phyloP scores from a whole-genome alignment of 371 early-diverging fungal species.

The Mucor velutinosus region DNA sequence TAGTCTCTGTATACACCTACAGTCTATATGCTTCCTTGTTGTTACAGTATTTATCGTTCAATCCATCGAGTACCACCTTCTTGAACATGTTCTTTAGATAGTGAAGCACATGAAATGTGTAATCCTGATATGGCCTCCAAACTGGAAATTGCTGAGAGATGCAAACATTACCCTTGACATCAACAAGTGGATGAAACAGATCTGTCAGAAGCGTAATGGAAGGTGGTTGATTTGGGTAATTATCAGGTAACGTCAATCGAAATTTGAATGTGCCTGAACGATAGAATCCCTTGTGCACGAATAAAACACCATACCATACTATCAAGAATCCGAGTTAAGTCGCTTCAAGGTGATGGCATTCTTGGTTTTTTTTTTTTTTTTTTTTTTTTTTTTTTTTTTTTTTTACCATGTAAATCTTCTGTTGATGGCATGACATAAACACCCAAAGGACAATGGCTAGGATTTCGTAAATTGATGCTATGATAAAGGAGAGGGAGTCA shows the following conservation, averaged over 20 bases:
- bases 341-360: too few species aligned
- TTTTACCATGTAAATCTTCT: slow-evolving; percentile 66
- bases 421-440: slow-evolving; percentile 80
- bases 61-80: slow-evolving; percentile 67
- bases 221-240: slow-evolving; percentile 86
- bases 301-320: slow-evolving; percentile 87
- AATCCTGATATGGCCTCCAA: slow-evolving; percentile 85
- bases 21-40: slow-evolving; percentile 77
- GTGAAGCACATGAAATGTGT: slow-evolving; percentile 81
- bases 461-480: slow-evolving; percentile 72
- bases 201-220: slow-evolving; percentile 86
- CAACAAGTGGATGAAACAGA: slow-evolving; percentile 96
- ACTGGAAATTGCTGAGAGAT: slow-evolving; percentile 77
- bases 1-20: slow-evolving; percentile 37
- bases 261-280: slow-evolving; percentile 94
- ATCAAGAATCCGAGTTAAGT: background rate
- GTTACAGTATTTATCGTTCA: slow-evolving; percentile 70
- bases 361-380: background rate
- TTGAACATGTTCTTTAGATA: slow-evolving; percentile 87
- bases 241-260: slow-evolving; percentile 82
- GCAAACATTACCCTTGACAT: slow-evolving; percentile 65
- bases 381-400: too few species aligned
- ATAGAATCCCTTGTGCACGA: slow-evolving; percentile 89
- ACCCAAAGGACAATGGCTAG: slow-evolving; percentile 79
- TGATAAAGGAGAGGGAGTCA: background rate